Base-by-base conservation (phyloP, 1,284 basidiomycete genomes). In the Moesziomyces globuligerus region DNA sequence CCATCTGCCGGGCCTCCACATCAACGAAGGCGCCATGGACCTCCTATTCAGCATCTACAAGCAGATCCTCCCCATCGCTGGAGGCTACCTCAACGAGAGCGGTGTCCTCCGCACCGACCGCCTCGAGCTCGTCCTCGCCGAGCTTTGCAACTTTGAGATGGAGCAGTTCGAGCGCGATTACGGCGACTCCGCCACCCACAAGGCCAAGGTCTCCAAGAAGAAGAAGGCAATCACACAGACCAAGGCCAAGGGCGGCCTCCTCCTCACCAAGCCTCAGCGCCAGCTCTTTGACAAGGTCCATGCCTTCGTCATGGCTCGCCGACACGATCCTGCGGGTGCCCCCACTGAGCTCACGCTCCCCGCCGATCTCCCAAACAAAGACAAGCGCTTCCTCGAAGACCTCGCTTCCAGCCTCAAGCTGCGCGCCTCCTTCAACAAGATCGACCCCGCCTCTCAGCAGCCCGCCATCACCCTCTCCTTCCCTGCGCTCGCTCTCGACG, bases 11-110 rank as follows among this genome's bases (percentile, higher is more conserved):
- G 94, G 96, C 82, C 83, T 98, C 38, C 96, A 98, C 82, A 98
- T 98, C 83, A 94, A 98, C 80, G 93, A 97, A 84, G 96, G 97
- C 76, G 95, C 93, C 4, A 83, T 98, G 72, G 93, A 96, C 84
- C 87, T 88, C 64, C 85, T 98, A 60, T 98, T 97, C 83, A 90
- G 91, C 18, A 92, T 97, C 44, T 98, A 98, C 85, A 97, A 96
- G 86, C 89, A 89, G 81, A 88, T 94, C 18, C 83, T 98, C 20
- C 94, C 94, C 7, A 86, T 85, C 7, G 86, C 94, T 58, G 94
- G 91, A 56, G 96, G 95, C 0, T 98, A 98, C 83, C 85, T 98
- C 56, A 98, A 98, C 79, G 93, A 98, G 82, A 87, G 86, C 60
- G 96, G 96, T 20, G 86, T 85, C 3, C 93, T 99, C 78, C 89